A percentile compares a stretch with the other conserved stretches of the same genome.
Evolutionary conservation across 768 basidiomycete genomes (phyloP).

Genomic region (Trichaptum fuscoviolaceum): DNA sequence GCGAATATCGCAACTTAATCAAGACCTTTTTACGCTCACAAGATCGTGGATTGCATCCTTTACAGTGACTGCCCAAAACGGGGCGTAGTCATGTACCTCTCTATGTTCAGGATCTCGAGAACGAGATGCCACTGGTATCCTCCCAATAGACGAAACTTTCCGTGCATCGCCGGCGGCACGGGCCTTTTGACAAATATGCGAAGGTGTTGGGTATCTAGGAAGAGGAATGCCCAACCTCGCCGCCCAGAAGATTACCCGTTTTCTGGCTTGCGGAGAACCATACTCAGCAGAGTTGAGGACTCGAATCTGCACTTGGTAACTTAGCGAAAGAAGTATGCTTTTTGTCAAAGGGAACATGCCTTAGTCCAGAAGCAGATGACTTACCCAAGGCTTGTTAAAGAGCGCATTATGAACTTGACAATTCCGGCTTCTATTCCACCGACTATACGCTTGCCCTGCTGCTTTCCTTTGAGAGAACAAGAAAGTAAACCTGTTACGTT

Average conservation of each 20-base stretch:
- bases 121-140: conserved; percentile 39
- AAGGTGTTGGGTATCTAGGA: conserved; percentile 61
- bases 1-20: neutral
- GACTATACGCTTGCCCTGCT: conserved; percentile 26
- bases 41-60: conserved; percentile 65
- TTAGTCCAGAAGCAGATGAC: conserved; percentile 16
- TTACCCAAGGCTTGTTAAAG: conserved; percentile 60
- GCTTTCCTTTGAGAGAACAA: conserved; percentile 40
- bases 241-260: conserved; percentile 64
- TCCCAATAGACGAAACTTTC: conserved; percentile 40
- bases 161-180: conserved; percentile 17
- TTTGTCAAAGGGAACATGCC: conserved; percentile 11
- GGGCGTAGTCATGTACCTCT: conserved; percentile 47
- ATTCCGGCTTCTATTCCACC: conserved; percentile 46
- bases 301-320: conserved; percentile 65
- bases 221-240: conserved; percentile 51
- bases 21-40: conserved; percentile 38
- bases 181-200: conserved; percentile 41
- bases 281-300: conserved; percentile 67
- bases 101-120: conserved; percentile 29
- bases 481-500: conserved; percentile 63
- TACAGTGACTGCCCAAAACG: conserved; percentile 52
- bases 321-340: conserved; percentile 15
- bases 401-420: conserved; percentile 60
- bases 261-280: conserved; percentile 65